These are phyloP conservation scores for Pythium periplocum DNA, from an alignment of 352 stramenopile genomes.

Conservation along the genomic window DNA sequence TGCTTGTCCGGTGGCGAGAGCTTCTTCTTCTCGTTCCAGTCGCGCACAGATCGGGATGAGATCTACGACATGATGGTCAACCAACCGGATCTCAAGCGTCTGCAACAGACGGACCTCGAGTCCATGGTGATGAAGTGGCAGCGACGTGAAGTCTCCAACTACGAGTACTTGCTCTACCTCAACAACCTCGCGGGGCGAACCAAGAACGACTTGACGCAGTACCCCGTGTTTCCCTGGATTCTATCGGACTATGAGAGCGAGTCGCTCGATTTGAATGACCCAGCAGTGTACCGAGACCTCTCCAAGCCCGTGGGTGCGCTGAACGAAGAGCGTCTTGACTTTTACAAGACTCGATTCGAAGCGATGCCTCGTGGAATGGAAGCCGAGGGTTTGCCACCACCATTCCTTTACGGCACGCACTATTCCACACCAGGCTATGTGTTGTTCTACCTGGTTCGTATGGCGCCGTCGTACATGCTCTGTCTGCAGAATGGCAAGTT, in stretches of 20 bases:
- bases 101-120: slow-evolving; percentile 60
- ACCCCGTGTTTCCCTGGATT: slow-evolving; percentile 98
- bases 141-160: slow-evolving; percentile 92
- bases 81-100: slow-evolving; percentile 55
- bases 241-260: slow-evolving; percentile 85
- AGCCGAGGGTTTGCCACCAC: slow-evolving; percentile 74
- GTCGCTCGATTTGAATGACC: slow-evolving; percentile 82
- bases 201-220: slow-evolving; percentile 91
- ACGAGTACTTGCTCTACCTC: slow-evolving; percentile 86
- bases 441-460: slow-evolving; percentile 96
- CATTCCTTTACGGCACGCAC: slow-evolving; percentile 97
- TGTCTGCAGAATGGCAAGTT: slow-evolving; percentile 98
- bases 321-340: slow-evolving; percentile 80
- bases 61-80: slow-evolving; percentile 84
- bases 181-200: slow-evolving; percentile 86
- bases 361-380: slow-evolving; percentile 84
- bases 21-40: slow-evolving; percentile 82
- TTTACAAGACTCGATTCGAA: slow-evolving; percentile 87
- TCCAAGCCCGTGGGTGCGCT: slow-evolving; percentile 94
- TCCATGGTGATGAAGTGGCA: slow-evolving; percentile 85
- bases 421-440: slow-evolving; percentile 94
- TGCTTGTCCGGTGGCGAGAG: slow-evolving; percentile 65
- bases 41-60: slow-evolving; percentile 63
- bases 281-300: slow-evolving; percentile 90
- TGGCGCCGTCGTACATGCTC: slow-evolving; percentile 95